Base-by-base conservation (phyloP, 164 flowering plant genomes). In the Macadamia tetraphylla region DNA sequence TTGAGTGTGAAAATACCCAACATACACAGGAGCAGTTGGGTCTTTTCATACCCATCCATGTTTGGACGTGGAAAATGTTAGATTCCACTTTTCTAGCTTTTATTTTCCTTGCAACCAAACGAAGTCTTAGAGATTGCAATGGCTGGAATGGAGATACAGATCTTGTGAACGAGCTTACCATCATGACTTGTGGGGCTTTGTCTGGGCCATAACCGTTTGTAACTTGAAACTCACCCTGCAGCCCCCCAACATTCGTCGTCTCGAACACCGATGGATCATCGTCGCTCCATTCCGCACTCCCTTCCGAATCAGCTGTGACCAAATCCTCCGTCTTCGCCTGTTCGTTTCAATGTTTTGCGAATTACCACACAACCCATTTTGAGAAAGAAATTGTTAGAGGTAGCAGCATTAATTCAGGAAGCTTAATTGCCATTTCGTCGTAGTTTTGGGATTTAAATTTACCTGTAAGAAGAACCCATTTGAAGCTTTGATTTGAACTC, bases 161-260 rank as follows among this genome's bases (percentile, higher is more conserved):
- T 3, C 15, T 9, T 4, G 17, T 4, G 57, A 13, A 13, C 3
- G 42, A 1, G 32, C 76, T 66, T 81, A 84, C 90, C 59, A 53
- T 69, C 83, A 84, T 71, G 49, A 81, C 78, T 73, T 76, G 74
- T 12, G 80, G 65, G 6, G 88, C 85, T 62, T 46, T 79, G 10
- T 68, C 75, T 6, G 81, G 82, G 3, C 88, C 91, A 66, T 82
- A 87, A 48, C 88, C 91, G 69, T 85, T 85, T 14, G 88, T 87
- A 6, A 87, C 14, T 66, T 87, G 88, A 63, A 61, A 87, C 67
- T 87, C 87, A 6, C 91, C 88, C 43, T 58, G 71, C 46, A 82
- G 8, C 43, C 58, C 31, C 15, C 31, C 15, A 13, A 67, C 46
- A 23, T 71, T 53, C 11, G 29, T 73, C 79, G 83, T 73, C 46